A percentile compares a stretch with the other conserved stretches of the same genome.
Conservation (phyloP, 768 basidiomycete genomes). For the Amanita fuliginea region DNA sequence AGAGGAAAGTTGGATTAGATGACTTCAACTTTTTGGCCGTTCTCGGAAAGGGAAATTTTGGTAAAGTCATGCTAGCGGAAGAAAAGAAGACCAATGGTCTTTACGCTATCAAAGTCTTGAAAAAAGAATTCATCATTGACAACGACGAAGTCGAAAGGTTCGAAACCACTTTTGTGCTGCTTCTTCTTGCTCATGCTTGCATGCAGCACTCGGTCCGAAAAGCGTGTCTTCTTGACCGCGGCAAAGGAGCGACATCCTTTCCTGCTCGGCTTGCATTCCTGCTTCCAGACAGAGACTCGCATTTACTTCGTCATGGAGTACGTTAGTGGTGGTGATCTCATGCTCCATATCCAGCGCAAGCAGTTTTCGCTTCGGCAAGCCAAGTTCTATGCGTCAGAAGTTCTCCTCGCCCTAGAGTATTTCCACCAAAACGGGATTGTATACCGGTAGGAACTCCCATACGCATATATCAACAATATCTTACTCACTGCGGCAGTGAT, state of each 20-base stretch:
- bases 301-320: constrained; percentile 99
- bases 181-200: constrained; percentile 9
- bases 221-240: constrained; percentile 96
- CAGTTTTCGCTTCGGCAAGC: constrained; percentile 98
- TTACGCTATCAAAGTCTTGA: constrained; percentile 99
- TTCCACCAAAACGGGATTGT: constrained; percentile 99
- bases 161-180: constrained; percentile 9
- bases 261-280: constrained; percentile 91
- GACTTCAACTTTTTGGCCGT: constrained; percentile 99
- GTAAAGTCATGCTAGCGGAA: constrained; percentile 99
- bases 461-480: neutral
- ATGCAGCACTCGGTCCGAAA: constrained; percentile 91
- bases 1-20: constrained; percentile 89
- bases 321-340: constrained; percentile 96
- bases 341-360: constrained; percentile 98
- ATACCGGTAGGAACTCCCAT: constrained; percentile 60
- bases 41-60: constrained; percentile 98
- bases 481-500: constrained; percentile 43
- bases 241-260: constrained; percentile 96
- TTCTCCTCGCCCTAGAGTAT: constrained; percentile 91
- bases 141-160: constrained; percentile 99
- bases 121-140: constrained; percentile 99
- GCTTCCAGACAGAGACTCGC: constrained; percentile 99
- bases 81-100: constrained; percentile 86
- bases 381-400: constrained; percentile 97